Conservation (phyloP, 1,139 yeast species). For the Candida tropicalis region DNA sequence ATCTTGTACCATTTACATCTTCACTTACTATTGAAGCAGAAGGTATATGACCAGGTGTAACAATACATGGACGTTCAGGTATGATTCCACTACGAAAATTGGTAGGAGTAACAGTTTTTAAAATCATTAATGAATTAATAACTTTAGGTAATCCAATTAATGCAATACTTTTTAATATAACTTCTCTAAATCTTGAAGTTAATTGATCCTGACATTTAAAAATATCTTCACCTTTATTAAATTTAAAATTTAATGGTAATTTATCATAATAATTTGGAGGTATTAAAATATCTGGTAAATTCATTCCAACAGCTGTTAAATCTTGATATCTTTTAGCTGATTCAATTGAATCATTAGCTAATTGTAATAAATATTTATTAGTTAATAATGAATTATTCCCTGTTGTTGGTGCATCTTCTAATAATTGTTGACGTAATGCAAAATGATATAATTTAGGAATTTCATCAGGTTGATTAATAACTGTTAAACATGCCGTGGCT, state of each 20-base stretch:
- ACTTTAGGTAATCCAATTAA: conserved; percentile 83
- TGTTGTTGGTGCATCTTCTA: conserved; percentile 26
- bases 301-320: conserved; percentile 45
- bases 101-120: conserved; percentile 69
- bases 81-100: conserved; percentile 30
- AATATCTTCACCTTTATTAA: conserved; percentile 34
- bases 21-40: conserved; percentile 45
- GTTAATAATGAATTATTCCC: conserved; percentile 21
- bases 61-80: conserved; percentile 35
- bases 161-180: conserved; percentile 75
- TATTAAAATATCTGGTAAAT: conserved; percentile 46
- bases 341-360: conserved; percentile 41
- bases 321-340: conserved; percentile 44
- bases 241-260: conserved; percentile 43
- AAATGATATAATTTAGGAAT: conserved; percentile 75
- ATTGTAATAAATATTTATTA: conserved; percentile 25
- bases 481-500: conserved; percentile 82
- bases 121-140: conserved; percentile 71
- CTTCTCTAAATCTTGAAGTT: conserved; percentile 70
- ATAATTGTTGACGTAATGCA: conserved; percentile 59
- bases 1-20: conserved; percentile 43
- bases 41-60: conserved; percentile 38
- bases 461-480: conserved; percentile 80
- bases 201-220: conserved; percentile 39
- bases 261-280: conserved; percentile 44